Evolutionary conservation across 352 stramenopile species (phyloP).

Genomic region (Peronospora destructor): DNA sequence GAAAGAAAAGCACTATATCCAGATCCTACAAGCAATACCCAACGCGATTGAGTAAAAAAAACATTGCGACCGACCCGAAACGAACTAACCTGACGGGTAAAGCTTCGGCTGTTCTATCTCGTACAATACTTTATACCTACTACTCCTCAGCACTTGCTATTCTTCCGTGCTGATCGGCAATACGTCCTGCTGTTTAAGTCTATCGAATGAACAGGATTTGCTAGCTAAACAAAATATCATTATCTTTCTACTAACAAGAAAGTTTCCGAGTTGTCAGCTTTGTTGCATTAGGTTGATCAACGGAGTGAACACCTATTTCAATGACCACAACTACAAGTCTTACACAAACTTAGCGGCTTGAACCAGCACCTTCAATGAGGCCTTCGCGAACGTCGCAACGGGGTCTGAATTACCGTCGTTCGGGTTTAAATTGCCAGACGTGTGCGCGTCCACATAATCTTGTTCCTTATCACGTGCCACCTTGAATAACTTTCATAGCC

Average conservation of each 20-base stretch:
- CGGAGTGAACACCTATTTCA: background rate
- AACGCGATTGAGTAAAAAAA: conserved; percentile 86
- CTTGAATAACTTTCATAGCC: conserved; percentile 55
- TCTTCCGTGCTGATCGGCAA: conserved; percentile 78
- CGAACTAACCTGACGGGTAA: conserved; percentile 87
- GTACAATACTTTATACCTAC: conserved; percentile 54
- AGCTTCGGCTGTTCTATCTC: conserved; percentile 87
- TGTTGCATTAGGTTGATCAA: conserved; percentile 14
- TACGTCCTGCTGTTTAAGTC: conserved; percentile 84
- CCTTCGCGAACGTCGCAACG: conserved; percentile 47
- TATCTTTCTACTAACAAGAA: background rate
- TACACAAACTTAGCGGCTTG: conserved; percentile 44
- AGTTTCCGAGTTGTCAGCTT: conserved; percentile 6
- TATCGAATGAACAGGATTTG: conserved; percentile 39
- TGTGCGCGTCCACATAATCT: conserved; percentile 55
- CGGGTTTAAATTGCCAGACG: conserved; percentile 37
- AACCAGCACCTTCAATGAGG: conserved; percentile 51
- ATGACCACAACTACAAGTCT: conserved; percentile 2
- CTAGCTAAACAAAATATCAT: conserved; percentile 6
- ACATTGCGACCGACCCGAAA: conserved; percentile 98
- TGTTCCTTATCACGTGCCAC: conserved; percentile 62
- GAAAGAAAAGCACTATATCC: conserved; percentile 58
- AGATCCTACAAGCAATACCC: conserved; percentile 34
- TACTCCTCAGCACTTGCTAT: conserved; percentile 67
- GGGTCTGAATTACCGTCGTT: conserved; percentile 33